These are phyloP conservation scores for Hylodesmum podocarpum DNA, from an alignment of 306 rosid species.

Conservation along the genomic window DNA sequence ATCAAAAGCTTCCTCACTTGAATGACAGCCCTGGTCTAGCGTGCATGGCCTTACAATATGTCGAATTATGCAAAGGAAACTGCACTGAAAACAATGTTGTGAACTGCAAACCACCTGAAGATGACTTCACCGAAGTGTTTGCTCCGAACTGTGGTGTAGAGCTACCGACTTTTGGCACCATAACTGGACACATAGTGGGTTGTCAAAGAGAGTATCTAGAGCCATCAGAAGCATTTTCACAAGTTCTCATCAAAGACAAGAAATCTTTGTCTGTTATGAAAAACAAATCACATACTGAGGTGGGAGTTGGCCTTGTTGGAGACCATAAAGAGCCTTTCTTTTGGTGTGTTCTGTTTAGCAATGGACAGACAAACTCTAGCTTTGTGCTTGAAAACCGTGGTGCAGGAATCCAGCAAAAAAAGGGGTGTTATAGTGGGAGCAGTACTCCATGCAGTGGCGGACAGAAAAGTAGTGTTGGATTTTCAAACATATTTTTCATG, in stretches of 20 bases:
- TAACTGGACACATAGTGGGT: conserved; percentile 67
- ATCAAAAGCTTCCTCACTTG: conserved; percentile 58
- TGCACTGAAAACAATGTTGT: conserved; percentile 61
- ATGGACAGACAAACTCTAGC: conserved; percentile 65
- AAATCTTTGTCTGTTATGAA: conserved; percentile 50
- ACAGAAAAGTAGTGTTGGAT: conserved; percentile 22
- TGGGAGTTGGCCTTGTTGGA: conserved; percentile 81
- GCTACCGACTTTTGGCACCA: conserved; percentile 80
- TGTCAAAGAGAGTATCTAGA: conserved; percentile 70
- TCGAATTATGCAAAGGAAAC: conserved; percentile 71
- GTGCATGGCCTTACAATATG: conserved; percentile 91
- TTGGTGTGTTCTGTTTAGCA: conserved; percentile 79
- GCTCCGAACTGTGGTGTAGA: conserved; percentile 93
- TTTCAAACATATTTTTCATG: conserved; percentile 19
- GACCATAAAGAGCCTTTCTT: conserved; percentile 70
- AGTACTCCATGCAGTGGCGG: conserved; percentile 65
- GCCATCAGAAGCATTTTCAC: conserved; percentile 60
- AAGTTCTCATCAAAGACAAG: conserved; percentile 54
- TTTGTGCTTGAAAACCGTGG: conserved; percentile 89
- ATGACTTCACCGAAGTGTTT: conserved; percentile 83
- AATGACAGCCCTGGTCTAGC: conserved; percentile 84
- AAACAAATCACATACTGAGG: conserved; percentile 76
- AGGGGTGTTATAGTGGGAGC: conserved; percentile 90
- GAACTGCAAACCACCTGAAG: conserved; percentile 77
- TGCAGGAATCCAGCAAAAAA: conserved; percentile 66